These are phyloP conservation scores for Aspergillus hiratsukae DNA, from an alignment of 2,329 filamentous ascomycete genomes.

Conservation along the genomic window DNA sequence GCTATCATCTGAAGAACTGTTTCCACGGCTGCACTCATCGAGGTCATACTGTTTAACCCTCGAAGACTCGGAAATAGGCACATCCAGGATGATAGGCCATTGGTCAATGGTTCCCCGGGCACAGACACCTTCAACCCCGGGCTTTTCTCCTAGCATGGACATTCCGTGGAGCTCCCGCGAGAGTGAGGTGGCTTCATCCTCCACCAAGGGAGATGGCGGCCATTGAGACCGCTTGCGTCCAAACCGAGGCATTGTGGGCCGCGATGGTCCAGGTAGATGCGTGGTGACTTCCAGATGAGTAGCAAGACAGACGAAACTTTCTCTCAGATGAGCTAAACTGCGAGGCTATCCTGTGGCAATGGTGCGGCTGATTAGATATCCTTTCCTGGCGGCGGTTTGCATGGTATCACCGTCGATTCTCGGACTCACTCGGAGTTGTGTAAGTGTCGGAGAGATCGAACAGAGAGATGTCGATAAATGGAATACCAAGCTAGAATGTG, in stretches of 20 bases:
- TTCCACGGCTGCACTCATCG: conserved; percentile 15
- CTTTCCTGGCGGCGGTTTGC: conserved; percentile 16
- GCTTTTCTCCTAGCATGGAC: conserved; percentile 26
- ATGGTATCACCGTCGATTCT: conserved; percentile 18
- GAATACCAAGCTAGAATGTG: not conserved
- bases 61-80: conserved; percentile 13
- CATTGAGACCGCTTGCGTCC: conserved; percentile 28
- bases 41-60: conserved; percentile 3
- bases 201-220: conserved; percentile 43
- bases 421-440: conserved; percentile 14
- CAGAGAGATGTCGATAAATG: not conserved
- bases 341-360: conserved; percentile 18
- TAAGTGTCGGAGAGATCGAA: not conserved
- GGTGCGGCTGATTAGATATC: conserved; percentile 16
- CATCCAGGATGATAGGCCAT: conserved; percentile 39
- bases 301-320: conserved; percentile 5
- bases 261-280: conserved; percentile 6
- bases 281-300: conserved; percentile 2
- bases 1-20: conserved; percentile 26
- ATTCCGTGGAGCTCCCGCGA: conserved; percentile 36
- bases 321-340: conserved; percentile 5
- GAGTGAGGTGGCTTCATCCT: conserved; percentile 42
- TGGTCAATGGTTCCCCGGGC: conserved; percentile 42
- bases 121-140: conserved; percentile 29
- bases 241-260: conserved; percentile 20